phyloP scores from a whole-genome alignment of 805 yeast genomes.

The Kockiozyma suomiensis region DNA sequence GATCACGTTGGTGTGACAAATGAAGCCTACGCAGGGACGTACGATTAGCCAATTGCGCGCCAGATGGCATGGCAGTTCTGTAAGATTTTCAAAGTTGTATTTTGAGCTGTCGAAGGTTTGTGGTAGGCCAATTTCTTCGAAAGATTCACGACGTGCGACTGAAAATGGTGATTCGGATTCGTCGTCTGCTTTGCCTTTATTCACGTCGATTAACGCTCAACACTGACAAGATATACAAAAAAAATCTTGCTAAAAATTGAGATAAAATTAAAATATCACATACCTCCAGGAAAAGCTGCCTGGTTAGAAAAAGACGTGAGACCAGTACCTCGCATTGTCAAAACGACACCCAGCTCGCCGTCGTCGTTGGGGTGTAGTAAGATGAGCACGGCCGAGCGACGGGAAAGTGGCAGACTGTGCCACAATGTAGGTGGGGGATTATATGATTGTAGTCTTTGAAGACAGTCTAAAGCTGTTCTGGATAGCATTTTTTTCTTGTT shows the following conservation, averaged over 20 bases:
- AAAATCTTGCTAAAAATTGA: neutral
- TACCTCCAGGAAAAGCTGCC: slow-evolving; percentile 91
- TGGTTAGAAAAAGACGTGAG: slow-evolving; percentile 83
- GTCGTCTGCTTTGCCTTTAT: slow-evolving; percentile 81
- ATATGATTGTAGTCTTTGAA: slow-evolving; percentile 27
- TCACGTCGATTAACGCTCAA: slow-evolving; percentile 46
- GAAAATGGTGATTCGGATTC: slow-evolving; percentile 65
- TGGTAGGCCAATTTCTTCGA: slow-evolving; percentile 79
- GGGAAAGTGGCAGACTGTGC: slow-evolving; percentile 58
- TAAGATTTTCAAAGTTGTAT: slow-evolving; percentile 60
- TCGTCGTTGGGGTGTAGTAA: slow-evolving; percentile 61
- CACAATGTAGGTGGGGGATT: slow-evolving; percentile 43
- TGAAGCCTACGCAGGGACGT: slow-evolving; percentile 59
- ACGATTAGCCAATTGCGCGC: slow-evolving; percentile 84
- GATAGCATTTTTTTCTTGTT: slow-evolving; percentile 1
- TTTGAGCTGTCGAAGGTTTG: slow-evolving; percentile 47
- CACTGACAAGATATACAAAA: neutral
- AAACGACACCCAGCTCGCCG: slow-evolving; percentile 75
- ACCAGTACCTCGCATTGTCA: slow-evolving; percentile 74
- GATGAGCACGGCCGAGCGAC: slow-evolving; percentile 81
- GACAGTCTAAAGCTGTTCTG: slow-evolving; percentile 16
- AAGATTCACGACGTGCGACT: slow-evolving; percentile 79
- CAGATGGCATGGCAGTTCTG: slow-evolving; percentile 73
- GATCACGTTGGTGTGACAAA: slow-evolving; percentile 18
- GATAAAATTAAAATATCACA: slow-evolving; percentile 49